Evolutionary conservation across 106 monocot species (phyloP).

Genomic region (Phalaenopsis aphrodite): DNA sequence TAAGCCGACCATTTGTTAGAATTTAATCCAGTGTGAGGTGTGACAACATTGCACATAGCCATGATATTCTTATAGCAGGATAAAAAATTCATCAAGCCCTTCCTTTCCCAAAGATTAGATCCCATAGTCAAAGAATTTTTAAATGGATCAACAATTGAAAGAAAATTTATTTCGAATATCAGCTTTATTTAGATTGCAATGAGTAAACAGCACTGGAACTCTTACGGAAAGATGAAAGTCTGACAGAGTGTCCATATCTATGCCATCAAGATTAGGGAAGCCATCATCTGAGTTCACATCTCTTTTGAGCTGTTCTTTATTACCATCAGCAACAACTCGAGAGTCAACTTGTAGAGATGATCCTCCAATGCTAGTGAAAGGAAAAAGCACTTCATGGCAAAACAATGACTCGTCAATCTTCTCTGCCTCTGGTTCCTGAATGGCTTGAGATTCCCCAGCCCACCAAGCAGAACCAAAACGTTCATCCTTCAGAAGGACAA

Average conservation of each 20-base stretch:
- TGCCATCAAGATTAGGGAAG: constrained; percentile 47
- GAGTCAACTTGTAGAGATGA: constrained; percentile 12
- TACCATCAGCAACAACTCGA: not conserved
- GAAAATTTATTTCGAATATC: not conserved
- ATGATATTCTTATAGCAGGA: no score
- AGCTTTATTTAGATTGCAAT: not conserved
- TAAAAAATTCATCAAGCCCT: no score
- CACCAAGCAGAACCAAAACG: constrained; percentile 16
- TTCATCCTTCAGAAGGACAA: constrained; percentile 14
- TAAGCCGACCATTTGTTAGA: no score
- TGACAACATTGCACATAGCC: no score
- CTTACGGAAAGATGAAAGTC: constrained; percentile 70
- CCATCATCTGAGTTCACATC: constrained; percentile 1
- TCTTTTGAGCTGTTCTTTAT: not conserved
- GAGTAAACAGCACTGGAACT: not conserved
- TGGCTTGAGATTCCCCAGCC: constrained; percentile 53
- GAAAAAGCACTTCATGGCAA: constrained; percentile 74
- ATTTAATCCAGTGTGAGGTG: no score
- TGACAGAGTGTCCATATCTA: constrained; percentile 39
- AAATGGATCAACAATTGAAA: not conserved
- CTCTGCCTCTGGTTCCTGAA: constrained; percentile 23
- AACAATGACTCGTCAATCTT: constrained; percentile 39
- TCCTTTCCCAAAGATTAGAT: not conserved
- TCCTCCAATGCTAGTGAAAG: constrained; percentile 28
- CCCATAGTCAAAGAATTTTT: not conserved